A percentile compares a stretch with the other conserved stretches of the same genome.
These are phyloP conservation scores for Arthrobotrys pseudoclavata DNA, from an alignment of 2,329 filamentous ascomycete species.

Conservation along the genomic window DNA sequence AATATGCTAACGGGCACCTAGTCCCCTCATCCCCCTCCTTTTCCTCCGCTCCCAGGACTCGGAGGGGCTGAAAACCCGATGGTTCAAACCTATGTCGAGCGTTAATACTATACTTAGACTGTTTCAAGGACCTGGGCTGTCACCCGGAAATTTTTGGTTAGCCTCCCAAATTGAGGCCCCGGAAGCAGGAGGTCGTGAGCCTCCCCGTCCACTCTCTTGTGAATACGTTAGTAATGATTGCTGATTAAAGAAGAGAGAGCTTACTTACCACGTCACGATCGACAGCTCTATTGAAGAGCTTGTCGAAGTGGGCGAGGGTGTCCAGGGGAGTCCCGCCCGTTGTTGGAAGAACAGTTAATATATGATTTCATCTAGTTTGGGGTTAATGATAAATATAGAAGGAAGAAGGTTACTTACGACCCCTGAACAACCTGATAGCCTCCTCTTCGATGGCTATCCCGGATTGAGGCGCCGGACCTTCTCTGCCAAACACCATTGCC, in stretches of 20 bases:
- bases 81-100: conserved; percentile 26
- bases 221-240: neutral
- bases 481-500: conserved; percentile 40
- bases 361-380: neutral
- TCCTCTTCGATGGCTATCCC: conserved; percentile 43
- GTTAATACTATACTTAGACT: conserved; percentile 17
- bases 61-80: conserved; percentile 34
- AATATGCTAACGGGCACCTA: neutral
- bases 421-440: conserved; percentile 40
- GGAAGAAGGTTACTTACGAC: conserved; percentile 8
- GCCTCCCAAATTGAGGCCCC: conserved; percentile 37
- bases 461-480: conserved; percentile 49
- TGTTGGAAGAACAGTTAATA: neutral
- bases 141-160: conserved; percentile 37
- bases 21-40: neutral
- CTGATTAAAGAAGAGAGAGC: neutral
- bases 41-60: conserved; percentile 8
- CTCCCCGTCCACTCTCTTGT: conserved; percentile 21
- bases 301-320: conserved; percentile 22
- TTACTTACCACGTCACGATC: conserved; percentile 36
- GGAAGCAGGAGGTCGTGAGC: conserved; percentile 38
- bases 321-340: conserved; percentile 3
- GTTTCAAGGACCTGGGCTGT: conserved; percentile 39
- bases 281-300: conserved; percentile 41
- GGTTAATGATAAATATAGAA: neutral